Evolutionary conservation across 2,329 filamentous ascomycete genomes (phyloP), one percentile per base, ranked within the genome.

Genomic region (Trichoderma sp.): DNA sequence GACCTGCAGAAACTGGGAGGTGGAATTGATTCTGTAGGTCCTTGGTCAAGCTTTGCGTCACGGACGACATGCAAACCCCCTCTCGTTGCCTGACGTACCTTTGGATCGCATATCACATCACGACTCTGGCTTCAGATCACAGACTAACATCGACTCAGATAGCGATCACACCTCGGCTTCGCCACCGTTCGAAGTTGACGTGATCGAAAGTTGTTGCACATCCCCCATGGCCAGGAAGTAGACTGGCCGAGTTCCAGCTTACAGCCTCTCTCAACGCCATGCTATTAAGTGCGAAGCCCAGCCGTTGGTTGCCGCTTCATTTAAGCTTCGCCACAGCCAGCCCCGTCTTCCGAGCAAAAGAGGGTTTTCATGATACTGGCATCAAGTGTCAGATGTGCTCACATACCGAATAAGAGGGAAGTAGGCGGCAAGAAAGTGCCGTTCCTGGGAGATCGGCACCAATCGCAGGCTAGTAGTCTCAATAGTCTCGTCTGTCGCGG

Each of bases 401-500:
- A 44, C 24, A 7, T n/a, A 30, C 39, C 47, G 28, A 44, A n/a
- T 44, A 30, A 14, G 39, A 45, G 12, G 34, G 34, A 34, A 7
- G 30, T 34, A 17, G 48, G 26, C 39, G 51, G 14, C 3, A 54
- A 15, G 7, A 34, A 45, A 44, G 34, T 61, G 50, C 7, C 51
- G 50, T 62, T 39, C 48, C 14, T 54, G 39, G 39, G 12, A 26
- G 59, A 62, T 62, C 48, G 34, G 44, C 39, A n/a, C 59, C 26
- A 62, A 41, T 62, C 44, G 44, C n/a, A 26, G 59, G 30, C 43
- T 54, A 62, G 59, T 3, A 44, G 59, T 30, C 59, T 54, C 59
- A 54, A 62, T 62, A 62, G 59, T 62, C 34, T 17, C 26, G 48
- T 28, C 45, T 41, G 45, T 21, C 28, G 45, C 57, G 43, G 57